A percentile compares a stretch with the other conserved stretches of the same genome.
phyloP scores from a whole-genome alignment of 2,329 filamentous ascomycete species.

The Botryosphaeria dothidea region DNA sequence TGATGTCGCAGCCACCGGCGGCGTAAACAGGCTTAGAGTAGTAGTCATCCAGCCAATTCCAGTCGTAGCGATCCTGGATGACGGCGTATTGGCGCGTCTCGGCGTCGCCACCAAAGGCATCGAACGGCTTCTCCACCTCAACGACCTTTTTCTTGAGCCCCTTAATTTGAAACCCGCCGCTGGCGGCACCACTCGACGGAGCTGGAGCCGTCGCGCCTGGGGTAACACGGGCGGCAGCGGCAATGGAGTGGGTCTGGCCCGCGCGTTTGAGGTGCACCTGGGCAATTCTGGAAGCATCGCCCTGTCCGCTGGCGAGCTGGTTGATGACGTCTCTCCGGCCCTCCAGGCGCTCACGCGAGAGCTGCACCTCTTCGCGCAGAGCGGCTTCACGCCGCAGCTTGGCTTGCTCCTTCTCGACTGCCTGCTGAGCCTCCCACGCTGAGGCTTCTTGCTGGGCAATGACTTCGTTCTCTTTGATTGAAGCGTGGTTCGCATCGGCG shows the following conservation, averaged over 20 bases:
- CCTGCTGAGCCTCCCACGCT: conserved; percentile 48
- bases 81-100: conserved; percentile 68
- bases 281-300: conserved; percentile 58
- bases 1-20: conserved; percentile 80
- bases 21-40: conserved; percentile 65
- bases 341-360: conserved; percentile 66
- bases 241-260: conserved; percentile 59
- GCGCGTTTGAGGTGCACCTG: conserved; percentile 66
- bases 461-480: conserved; percentile 54
- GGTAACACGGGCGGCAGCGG: conserved; percentile 9
- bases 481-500: conserved; percentile 68
- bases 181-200: conserved; percentile 27
- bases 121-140: conserved; percentile 74
- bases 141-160: conserved; percentile 70
- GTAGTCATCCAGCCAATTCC: conserved; percentile 69
- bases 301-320: conserved; percentile 64
- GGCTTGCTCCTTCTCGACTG: conserved; percentile 66
- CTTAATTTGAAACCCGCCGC: conserved; percentile 63
- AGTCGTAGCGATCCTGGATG: conserved; percentile 70
- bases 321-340: conserved; percentile 70
- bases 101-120: conserved; percentile 79
- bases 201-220: conserved; percentile 19
- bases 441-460: conserved; percentile 50
- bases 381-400: conserved; percentile 64
- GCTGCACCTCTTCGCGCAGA: conserved; percentile 64